Conservation (phyloP, 2,329 filamentous ascomycete genomes). For the Diaporthe sp. region DNA sequence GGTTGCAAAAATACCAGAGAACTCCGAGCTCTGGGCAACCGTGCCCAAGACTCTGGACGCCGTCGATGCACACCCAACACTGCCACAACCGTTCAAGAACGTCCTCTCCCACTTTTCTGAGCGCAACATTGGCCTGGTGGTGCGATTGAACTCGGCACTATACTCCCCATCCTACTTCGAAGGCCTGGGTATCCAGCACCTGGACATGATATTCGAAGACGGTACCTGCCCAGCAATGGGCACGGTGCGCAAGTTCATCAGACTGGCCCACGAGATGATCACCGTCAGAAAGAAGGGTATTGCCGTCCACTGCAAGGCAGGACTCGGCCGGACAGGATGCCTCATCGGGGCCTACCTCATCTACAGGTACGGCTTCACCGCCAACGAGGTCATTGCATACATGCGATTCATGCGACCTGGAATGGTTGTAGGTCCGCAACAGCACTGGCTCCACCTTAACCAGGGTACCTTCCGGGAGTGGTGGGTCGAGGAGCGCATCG, state of each 20-base stretch:
- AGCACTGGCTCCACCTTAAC: conserved; percentile 98
- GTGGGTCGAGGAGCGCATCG: conserved; percentile 92
- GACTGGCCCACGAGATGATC: conserved; percentile 94
- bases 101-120: conserved; percentile 91
- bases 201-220: conserved; percentile 99
- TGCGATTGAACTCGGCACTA: conserved; percentile 93
- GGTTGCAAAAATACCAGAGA: conserved; percentile 77
- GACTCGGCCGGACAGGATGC: conserved; percentile 93
- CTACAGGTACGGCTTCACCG: conserved; percentile 96
- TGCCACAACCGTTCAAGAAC: conserved; percentile 94
- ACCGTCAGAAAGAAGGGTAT: conserved; percentile 91
- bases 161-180: conserved; percentile 99
- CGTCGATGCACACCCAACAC: conserved; percentile 76
- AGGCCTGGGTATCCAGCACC: conserved; percentile 91
- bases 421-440: conserved; percentile 98
- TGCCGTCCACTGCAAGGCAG: conserved; percentile 98
- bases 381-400: conserved; percentile 96
- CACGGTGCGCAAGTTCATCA: conserved; percentile 95
- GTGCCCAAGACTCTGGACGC: conserved; percentile 83
- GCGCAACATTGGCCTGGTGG: conserved; percentile 91
- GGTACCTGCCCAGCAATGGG: conserved; percentile 92
- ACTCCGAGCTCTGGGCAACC: conserved; percentile 79
- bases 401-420: conserved; percentile 99
- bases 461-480: conserved; percentile 98
- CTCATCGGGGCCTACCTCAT: conserved; percentile 98